Evolutionary conservation across 257 asterid genomes (phyloP).

Genomic region (Eustoma russellianum): DNA sequence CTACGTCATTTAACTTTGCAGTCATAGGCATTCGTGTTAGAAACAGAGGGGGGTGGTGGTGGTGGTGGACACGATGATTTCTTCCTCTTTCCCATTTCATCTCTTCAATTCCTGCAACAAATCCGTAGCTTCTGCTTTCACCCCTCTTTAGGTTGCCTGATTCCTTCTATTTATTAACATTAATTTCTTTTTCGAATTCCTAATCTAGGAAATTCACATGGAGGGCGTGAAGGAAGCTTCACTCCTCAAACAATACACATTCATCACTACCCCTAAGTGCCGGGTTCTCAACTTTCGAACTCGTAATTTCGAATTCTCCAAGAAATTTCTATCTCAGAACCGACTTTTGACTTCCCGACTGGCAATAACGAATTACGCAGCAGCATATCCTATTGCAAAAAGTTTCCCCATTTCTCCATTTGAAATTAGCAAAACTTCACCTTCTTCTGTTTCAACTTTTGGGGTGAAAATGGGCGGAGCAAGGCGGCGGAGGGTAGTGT

Average conservation of each 20-base stretch:
- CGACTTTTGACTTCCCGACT: not conserved
- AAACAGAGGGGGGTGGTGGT: too few species aligned
- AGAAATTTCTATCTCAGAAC: conserved; percentile 17
- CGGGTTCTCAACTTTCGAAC: conserved; percentile 20
- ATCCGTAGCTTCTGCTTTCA: conserved; percentile 11
- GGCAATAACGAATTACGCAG: conserved; percentile 10
- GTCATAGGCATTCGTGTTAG: too few species aligned
- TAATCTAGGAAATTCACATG: conserved; percentile 23
- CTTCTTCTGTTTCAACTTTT: not conserved
- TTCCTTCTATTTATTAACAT: not conserved
- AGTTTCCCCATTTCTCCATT: conserved; percentile 11
- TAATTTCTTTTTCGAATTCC: not conserved
- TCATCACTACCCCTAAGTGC: conserved; percentile 16
- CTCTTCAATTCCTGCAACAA: conserved; percentile 31
- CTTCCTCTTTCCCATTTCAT: conserved; percentile 32
- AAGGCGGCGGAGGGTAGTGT: conserved; percentile 7
- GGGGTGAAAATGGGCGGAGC: not conserved
- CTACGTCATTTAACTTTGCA: too few species aligned
- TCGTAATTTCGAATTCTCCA: conserved; percentile 17
- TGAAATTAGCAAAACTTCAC: not conserved
- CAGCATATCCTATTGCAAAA: conserved; percentile 19
- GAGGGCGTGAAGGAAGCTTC: conserved; percentile 42
- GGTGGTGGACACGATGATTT: conserved; percentile 22
- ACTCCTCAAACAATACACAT: conserved; percentile 20
- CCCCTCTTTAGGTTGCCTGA: not conserved